Conservation (phyloP, 73 alveolate genomes). For the Symbiodinium natans region DNA sequence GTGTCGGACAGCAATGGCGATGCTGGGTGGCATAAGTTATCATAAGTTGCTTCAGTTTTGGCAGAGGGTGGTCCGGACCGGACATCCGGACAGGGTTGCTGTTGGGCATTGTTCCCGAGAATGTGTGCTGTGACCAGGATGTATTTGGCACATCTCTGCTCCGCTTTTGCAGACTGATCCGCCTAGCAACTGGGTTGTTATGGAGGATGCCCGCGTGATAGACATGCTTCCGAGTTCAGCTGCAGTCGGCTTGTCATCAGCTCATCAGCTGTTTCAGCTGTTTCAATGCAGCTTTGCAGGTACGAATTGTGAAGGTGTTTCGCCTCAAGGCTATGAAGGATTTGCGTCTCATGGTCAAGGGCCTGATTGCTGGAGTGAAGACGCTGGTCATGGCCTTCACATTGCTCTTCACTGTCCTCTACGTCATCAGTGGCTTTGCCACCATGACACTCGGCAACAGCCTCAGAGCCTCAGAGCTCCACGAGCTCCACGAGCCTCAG, state of each 20-base stretch:
- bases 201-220: too few relatives aligned
- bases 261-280: too few relatives aligned
- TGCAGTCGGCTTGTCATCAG: too few relatives aligned
- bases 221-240: too few relatives aligned
- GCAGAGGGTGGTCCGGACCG: too few relatives aligned
- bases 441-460: not conserved
- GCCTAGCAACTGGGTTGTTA: not conserved
- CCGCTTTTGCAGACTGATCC: constrained; percentile 7
- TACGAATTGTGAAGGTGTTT: constrained; percentile 72
- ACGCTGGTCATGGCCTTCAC: constrained; percentile 62
- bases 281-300: constrained; percentile 47
- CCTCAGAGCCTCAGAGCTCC: too few relatives aligned
- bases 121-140: not conserved
- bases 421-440: constrained; percentile 64
- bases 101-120: too few relatives aligned
- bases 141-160: not conserved
- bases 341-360: constrained; percentile 80
- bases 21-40: not conserved
- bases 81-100: too few relatives aligned
- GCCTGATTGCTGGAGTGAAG: constrained; percentile 74
- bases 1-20: not conserved
- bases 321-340: constrained; percentile 84
- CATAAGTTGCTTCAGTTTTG: not conserved
- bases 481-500: too few relatives aligned
- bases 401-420: constrained; percentile 37